Base-by-base conservation (phyloP, 306 rosid genomes). In the Trifolium repens region DNA sequence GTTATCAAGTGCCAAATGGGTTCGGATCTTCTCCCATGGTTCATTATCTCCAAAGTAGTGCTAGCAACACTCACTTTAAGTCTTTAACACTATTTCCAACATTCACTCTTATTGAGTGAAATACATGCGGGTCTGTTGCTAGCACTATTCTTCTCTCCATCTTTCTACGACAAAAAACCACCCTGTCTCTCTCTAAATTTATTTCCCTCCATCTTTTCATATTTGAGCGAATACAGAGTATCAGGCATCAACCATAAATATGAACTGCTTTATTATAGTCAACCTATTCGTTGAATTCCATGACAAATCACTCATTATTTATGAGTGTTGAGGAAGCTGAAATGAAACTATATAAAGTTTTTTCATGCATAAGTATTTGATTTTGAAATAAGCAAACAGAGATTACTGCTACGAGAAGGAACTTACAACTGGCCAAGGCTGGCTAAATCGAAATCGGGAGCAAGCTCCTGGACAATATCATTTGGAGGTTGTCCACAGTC, bases 401-500 rank as follows among this genome's bases (percentile, higher is more conserved):
- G 35, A 30, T 70, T 19, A 63, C 24, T 70, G 27, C 19, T 44
- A 77, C 16, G 66, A 43, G 2, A 54, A 17, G 77, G 53, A 30
- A 90, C 98, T 91, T 84, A 91, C 98, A 94, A 26, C 76, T 91
- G 97, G 70, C 89, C 94, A 72, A 91, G 91, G 82, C 80, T 90
- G 66, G 93, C 76, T 5, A 94, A 76, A 79, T 94, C 97, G 55
- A 92, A 85, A 81, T 86, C 97, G 1, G 97, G 97, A 77, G 96
- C 92, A 73, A 94, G 89, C 86, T 92, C 96, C 37, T 84, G 84
- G 73, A 92, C 91, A 32, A 94, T 90, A 49, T 92, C 99, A 50
- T 79, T 89, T 17, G 97, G 99, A 13, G 97, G 97, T 67, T 90
- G 99, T 75, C 99, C 99, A 39, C 96, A 94, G 82, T 94, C 99